Base-by-base conservation (phyloP, 768 basidiomycete species). In the Hypsizygus marmoreus region DNA sequence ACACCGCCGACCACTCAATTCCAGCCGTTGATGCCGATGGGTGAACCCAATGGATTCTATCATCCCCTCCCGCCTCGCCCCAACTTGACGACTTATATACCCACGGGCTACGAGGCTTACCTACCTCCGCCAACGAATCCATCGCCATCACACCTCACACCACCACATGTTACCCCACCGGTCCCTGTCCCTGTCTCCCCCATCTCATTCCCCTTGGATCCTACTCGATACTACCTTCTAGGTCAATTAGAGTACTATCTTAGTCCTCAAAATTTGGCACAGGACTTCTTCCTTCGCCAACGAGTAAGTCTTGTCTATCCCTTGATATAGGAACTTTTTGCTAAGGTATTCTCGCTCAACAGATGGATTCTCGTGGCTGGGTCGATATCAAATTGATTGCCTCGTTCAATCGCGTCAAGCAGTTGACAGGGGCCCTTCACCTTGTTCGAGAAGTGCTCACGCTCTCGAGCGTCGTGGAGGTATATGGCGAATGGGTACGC, bases 331-430 rank as follows among this genome's bases (percentile, higher is more conserved):
- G 19, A 20, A 12, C 7, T 23, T 45, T 14, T 29, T 44, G 23
- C 42, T 47, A 32, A 43, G 47, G 22, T 43, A 7, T 31, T 7
- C 34, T 28, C 16, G 3, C 26, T 14, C 10, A 16, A 38, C 35
- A 95, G 93, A 95, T 97, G 94, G 92, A 97, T 63, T 73, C 79
- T 4, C 71, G 78, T 45, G 94, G 94, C 8, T 97, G 91, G 91
- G 84, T 97, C 40, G 79, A 86, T 9, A 86, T 95, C 35, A 55
- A 78, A 11, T 70, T 93, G 40, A 76, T 97, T 45, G 87, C 91
- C 1, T 89, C 90, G 9, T 97, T 97, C 75, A 91, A 89, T 57
- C 86, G 94, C 31, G 79, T 95, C 44, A 78, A 74, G 56, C 74
- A 73, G 37, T 65, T 95, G 43, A 91, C 91, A 17, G 58, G 59